Evolutionary conservation across 2,329 filamentous ascomycete species (phyloP), one percentile per base, ranked within the genome.

Genomic region (Nigrospora oryzae): DNA sequence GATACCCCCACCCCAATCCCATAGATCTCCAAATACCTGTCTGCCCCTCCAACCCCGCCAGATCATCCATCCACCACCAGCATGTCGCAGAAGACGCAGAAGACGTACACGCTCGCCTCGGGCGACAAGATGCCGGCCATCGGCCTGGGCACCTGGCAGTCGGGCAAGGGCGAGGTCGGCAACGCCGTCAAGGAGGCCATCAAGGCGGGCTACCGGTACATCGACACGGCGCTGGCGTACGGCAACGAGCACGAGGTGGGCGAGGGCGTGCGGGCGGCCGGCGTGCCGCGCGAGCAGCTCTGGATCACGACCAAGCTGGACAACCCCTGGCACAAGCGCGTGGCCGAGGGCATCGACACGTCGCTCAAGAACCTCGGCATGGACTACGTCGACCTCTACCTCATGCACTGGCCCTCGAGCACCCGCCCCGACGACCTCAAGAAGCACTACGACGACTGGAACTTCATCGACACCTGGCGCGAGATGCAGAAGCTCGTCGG

Each of bases 231-330:
- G 40, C 74, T 84, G 49, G 84, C 81, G 42, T 93, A 93, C 63
- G 82, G 80, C 62, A 93, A 91, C 65, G 86, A 86, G 63, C 66
- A 68, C 42, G 81, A 84, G 57, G 81, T 86, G 16, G 82, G 83
- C 48, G 65, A 72, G 44, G 83, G 81, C 44, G 83, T 86, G 61
- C 72, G 70, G 52, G 75, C 75, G 40, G 77, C 77, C 3, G 81
- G 79, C 30, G 75, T 86, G 2, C 74, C 81, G n/a, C 75, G 83
- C 19, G 68, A 74, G 45, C 67, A 85, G 55, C 78, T 86, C 60
- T 87, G 79, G 74, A 63, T 86, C 46, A 91, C 87, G 43, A 89
- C 86, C 55, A 94, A 93, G 75, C 78, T 91, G 44, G 79, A 87
- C 72, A 89, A 90, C 74, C 75, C 83, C 42, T 85, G 82, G 76